These are phyloP conservation scores for Mortierella sp. DNA, from an alignment of 371 early-diverging fungal species.

Conservation along the genomic window DNA sequence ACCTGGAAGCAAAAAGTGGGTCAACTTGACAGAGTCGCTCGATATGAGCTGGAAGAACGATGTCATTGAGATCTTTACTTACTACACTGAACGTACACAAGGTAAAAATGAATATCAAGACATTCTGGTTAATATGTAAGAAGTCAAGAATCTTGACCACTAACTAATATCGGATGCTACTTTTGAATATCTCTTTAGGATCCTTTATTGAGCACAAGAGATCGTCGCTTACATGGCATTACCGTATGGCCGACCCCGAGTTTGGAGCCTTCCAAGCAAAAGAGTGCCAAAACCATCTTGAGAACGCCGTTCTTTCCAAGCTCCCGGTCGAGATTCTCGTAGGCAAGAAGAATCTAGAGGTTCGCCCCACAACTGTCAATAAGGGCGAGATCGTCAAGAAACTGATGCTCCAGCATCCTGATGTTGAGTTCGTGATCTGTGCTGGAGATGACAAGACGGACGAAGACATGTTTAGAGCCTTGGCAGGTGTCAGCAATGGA, in stretches of 20 bases:
- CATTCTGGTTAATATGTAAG: constrained; percentile 17
- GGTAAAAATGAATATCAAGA: constrained; percentile 72
- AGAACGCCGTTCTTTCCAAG: constrained; percentile 88
- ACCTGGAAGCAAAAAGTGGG: constrained; percentile 75
- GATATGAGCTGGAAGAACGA: constrained; percentile 92
- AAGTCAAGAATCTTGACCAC: not conserved
- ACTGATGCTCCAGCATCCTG: constrained; percentile 67
- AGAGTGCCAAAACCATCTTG: constrained; percentile 93
- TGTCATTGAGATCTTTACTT: constrained; percentile 87
- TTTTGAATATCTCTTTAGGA: constrained; percentile 14
- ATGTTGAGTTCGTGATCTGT: constrained; percentile 90
- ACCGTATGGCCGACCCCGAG: constrained; percentile 88
- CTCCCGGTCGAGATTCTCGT: constrained; percentile 93
- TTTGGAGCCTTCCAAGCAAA: constrained; percentile 81
- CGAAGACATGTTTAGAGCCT: constrained; percentile 93
- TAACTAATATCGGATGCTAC: constrained; percentile 54
- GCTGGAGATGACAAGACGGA: constrained; percentile 98
- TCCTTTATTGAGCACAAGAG: constrained; percentile 91
- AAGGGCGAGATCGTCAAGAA: constrained; percentile 95
- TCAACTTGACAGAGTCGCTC: constrained; percentile 81
- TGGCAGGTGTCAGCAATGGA: constrained; percentile 49
- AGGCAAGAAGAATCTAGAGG: constrained; percentile 97
- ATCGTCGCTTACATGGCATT: constrained; percentile 92
- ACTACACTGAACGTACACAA: constrained; percentile 91
- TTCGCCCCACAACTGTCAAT: constrained; percentile 82